A percentile compares a stretch with the other conserved stretches of the same genome.
phyloP scores from a whole-genome alignment of 768 basidiomycete species.

The Lentinula sp. region DNA sequence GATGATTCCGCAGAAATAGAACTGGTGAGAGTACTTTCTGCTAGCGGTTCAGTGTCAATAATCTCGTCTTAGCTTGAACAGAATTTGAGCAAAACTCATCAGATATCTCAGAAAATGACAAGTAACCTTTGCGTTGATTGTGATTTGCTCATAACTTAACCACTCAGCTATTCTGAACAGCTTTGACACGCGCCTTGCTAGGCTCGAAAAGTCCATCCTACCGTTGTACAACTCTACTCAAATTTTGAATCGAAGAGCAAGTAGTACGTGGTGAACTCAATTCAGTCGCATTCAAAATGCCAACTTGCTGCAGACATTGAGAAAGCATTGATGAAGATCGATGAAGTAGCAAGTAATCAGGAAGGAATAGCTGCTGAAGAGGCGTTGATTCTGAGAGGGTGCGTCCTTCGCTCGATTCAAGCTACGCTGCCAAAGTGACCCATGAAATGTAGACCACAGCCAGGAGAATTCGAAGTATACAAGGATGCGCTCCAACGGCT shows the following conservation, averaged over 20 bases:
- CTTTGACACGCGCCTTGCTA: constrained; percentile 76
- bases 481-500: constrained; percentile 70
- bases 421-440: too few relatives aligned
- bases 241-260: constrained; percentile 61
- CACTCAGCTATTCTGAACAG: constrained; percentile 72
- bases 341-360: constrained; percentile 69
- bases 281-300: neutral
- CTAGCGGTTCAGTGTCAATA: neutral
- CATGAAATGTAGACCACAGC: constrained; percentile 50
- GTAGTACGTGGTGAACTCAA: constrained; percentile 43
- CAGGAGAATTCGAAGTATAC: constrained; percentile 58
- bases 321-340: constrained; percentile 68
- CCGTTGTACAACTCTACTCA: constrained; percentile 80
- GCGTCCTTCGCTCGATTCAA: constrained; percentile 12
- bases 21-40: constrained; percentile 27
- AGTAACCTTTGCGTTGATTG: constrained; percentile 39
- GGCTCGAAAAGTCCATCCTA: constrained; percentile 79
- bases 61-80: constrained; percentile 62
- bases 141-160: neutral
- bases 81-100: constrained; percentile 79
- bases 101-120: constrained; percentile 83
- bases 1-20: constrained; percentile 53
- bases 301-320: constrained; percentile 59
- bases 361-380: constrained; percentile 77
- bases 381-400: constrained; percentile 75